A percentile compares a stretch with the other conserved stretches of the same genome.
These are phyloP conservation scores for Allomyces javanicus DNA, from an alignment of 192 early-diverging fungal species.

Conservation along the genomic window DNA sequence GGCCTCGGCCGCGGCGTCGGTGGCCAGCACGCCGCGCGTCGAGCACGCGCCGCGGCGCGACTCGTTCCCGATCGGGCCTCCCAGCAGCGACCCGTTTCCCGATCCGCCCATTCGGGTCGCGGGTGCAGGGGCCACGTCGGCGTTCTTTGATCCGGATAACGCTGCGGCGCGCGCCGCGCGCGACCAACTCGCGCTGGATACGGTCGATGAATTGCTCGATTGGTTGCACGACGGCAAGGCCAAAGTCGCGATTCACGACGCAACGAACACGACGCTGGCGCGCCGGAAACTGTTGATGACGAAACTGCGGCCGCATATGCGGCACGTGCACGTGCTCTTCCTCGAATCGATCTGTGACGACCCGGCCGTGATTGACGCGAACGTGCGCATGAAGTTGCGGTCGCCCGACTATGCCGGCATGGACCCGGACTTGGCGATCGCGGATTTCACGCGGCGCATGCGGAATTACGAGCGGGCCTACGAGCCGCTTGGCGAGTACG, in stretches of 20 bases:
- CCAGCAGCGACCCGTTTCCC: not conserved
- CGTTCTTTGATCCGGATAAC: conserved; percentile 91
- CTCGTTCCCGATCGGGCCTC: conserved; percentile 1
- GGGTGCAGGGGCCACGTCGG: conserved; percentile 41
- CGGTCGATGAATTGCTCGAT: conserved; percentile 68
- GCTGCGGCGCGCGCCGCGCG: conserved; percentile 46
- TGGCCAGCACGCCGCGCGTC: not conserved
- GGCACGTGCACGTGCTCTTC: conserved; percentile 48
- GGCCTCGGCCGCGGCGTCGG: not conserved
- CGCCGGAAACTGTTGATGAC: conserved; percentile 35
- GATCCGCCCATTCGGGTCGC: conserved; percentile 2
- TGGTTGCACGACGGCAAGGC: conserved; percentile 61
- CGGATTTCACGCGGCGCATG: conserved; percentile 69
- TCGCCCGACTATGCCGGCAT: conserved; percentile 88
- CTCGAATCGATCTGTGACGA: conserved; percentile 68
- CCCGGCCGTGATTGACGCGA: conserved; percentile 46
- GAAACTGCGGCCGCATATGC: conserved; percentile 18
- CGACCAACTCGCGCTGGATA: conserved; percentile 76
- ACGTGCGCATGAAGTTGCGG: conserved; percentile 72
- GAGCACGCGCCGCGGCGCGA: not conserved
- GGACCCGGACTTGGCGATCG: conserved; percentile 55
- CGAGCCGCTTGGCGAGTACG: conserved; percentile 57
- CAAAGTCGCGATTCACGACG: conserved; percentile 38
- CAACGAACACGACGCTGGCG: conserved; percentile 79
- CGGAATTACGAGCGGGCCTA: conserved; percentile 89